These are phyloP conservation scores for Mortierella sp. DNA, from an alignment of 371 early-diverging fungal species.

Conservation along the genomic window DNA sequence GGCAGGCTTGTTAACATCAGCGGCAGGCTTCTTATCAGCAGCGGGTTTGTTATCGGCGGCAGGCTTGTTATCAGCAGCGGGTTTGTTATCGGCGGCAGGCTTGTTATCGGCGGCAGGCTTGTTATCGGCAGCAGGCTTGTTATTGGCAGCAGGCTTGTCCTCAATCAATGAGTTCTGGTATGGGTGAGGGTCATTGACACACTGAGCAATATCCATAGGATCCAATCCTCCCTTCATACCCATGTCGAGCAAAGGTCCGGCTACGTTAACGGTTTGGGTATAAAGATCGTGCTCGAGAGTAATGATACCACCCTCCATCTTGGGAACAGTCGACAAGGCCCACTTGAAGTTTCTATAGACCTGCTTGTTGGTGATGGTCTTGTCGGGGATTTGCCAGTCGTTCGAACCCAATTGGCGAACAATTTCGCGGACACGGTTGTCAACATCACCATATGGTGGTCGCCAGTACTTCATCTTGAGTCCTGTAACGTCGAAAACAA, in stretches of 20 bases:
- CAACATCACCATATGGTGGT: conserved; percentile 74
- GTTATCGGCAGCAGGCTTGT: not conserved
- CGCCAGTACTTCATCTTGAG: conserved; percentile 62
- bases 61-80: conserved; percentile 14
- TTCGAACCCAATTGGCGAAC: conserved; percentile 62
- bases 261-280: conserved; percentile 63
- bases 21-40: conserved; percentile 9
- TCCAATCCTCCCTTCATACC: conserved; percentile 45
- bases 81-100: conserved; percentile 20
- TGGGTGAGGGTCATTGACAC: conserved; percentile 33
- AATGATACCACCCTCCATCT: conserved; percentile 47
- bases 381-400: conserved; percentile 55
- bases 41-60: not conserved
- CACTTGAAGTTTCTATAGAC: conserved; percentile 50
- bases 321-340: conserved; percentile 41
- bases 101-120: conserved; percentile 4
- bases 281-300: conserved; percentile 59
- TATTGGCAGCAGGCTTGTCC: conserved; percentile 26
- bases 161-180: conserved; percentile 35
- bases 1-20: not conserved
- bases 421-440: conserved; percentile 71
- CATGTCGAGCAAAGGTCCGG: conserved; percentile 52
- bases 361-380: conserved; percentile 44
- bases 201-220: conserved; percentile 52
- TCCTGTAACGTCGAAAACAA: conserved; percentile 75